Evolutionary conservation across 2,329 filamentous ascomycete genomes (phyloP), one percentile per base, ranked within the genome.

Genomic region (Ploettnerulaceae sp.): DNA sequence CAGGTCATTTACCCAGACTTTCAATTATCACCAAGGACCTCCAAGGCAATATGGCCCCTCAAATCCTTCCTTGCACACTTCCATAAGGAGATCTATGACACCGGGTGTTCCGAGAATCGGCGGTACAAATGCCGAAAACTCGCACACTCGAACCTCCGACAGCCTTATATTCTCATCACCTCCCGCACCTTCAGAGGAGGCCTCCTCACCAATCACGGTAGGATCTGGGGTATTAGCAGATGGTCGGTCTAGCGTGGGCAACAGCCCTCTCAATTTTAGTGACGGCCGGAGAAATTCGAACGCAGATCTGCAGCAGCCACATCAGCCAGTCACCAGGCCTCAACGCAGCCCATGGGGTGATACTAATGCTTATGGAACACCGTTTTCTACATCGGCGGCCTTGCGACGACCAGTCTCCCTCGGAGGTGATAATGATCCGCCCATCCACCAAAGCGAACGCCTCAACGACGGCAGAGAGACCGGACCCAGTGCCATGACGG

Each of bases 171-270:
- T 20, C n/a, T n/a, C n/a, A 18, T 32, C 47, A n/a, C 11, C 35
- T 17, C 17, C 42, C 28, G 28, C 15, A 7, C 31, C 21, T 20
- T 35, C 33, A 5, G 48, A 47, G 12, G 44, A 44, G 34, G 40
- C 45, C 17, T 51, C 48, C 5, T 45, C 48, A 14, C 44, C 48
- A 5, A 40, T 51, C 15, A 45, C 45, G 4, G 44, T 51, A n/a
- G 48, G 48, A 22, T 51, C 48, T 17, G 45, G 48, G 6, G 21
- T 51, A 5, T 14, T 20, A 9, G 31, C 38, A 11, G 21, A 36
- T 25, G 32, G 24, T 29, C 25, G 37, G 11, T 31, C 14, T 14
- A 20, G 37, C 20, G 15, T 29, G 4, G 37, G 22, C 6, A 21
- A 29, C 11, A 5, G 21, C 24, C 6, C 24, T 15, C 17, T 5